Evolutionary conservation across 169 alveolate genomes (phyloP), one percentile per base, ranked within the genome.

Genomic region (Fabrea salina): DNA sequence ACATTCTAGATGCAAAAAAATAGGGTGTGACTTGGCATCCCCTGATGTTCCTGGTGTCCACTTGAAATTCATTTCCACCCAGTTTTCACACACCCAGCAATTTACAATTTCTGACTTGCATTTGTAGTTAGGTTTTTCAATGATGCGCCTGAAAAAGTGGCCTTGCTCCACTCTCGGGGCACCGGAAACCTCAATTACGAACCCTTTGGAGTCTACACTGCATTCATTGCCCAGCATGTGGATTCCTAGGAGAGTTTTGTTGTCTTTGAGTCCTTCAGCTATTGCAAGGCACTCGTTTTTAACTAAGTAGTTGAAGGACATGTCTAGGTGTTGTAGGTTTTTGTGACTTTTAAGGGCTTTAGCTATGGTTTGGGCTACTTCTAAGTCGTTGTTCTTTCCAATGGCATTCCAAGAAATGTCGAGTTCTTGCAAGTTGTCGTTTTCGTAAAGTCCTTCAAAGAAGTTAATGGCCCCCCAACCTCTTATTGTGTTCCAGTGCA

Each of bases 11-110:
- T 74, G 75, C 89, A 91, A 84, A 64, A 70, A 82, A 72, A 82
- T 84, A 33, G 91, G 81, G 47, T 80, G 66, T 56, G 32, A 37
- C 41, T 61, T 56, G 6, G 82, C 77, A 27, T 58, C 76, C 4
- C 70, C 72, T 25, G 64, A 75, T 40, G 51, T 66, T 30, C 80
- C 80, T 35, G 80, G 85, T n/a, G 61, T 71, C 44, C 51, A 86
- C 33, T 76, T 83, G 75, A 89, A 86, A 47, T 89, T 83, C 0
- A 86, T 57, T 76, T 86, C 90, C 25, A 86, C 41, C 84, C 85
- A 89, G 1, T 89, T 89, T 75, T 89, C 92, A 51, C 94, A 89
- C 5, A 89, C 77, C 92, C 94, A 89, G 70, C 94, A 89, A 64
- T 32, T 53, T 2, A 27, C 79, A 40, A 66, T 51, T 41, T 50